phyloP scores from a whole-genome alignment of 495 filamentous ascomycete genomes.

The Penicillium lagena region DNA sequence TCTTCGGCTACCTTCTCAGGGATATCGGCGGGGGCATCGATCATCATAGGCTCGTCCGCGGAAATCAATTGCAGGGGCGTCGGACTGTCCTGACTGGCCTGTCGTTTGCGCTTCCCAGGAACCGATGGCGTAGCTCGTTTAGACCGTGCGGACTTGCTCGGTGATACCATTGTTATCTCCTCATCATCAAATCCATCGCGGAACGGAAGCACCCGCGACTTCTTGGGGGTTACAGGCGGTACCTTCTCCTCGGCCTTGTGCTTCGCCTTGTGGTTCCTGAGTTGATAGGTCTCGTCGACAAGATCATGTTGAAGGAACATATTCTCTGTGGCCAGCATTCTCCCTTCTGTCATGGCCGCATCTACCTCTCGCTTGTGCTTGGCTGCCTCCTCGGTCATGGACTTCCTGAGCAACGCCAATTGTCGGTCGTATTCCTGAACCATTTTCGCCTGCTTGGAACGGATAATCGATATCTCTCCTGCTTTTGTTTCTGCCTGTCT shows the following conservation, averaged over 20 bases:
- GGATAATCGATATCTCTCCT: constrained; percentile 64
- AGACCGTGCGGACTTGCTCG: constrained; percentile 45
- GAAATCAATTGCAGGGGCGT: constrained; percentile 44
- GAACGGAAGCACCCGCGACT: constrained; percentile 45
- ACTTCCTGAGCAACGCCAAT: constrained; percentile 43
- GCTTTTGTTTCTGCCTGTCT: constrained; percentile 44
- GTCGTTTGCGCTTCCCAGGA: constrained; percentile 58
- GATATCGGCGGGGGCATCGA: constrained; percentile 15
- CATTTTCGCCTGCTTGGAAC: constrained; percentile 52
- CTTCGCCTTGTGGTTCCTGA: constrained; percentile 40
- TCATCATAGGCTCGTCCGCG: constrained; percentile 23
- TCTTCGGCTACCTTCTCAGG: constrained; percentile 14
- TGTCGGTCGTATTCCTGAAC: constrained; percentile 50
- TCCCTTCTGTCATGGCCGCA: constrained; percentile 46
- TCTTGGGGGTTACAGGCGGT: constrained; percentile 52
- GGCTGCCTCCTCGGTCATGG: constrained; percentile 47
- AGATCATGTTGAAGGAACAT: constrained; percentile 61
- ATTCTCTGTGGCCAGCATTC: constrained; percentile 57
- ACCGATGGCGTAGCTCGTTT: constrained; percentile 54
- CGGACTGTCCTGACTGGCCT: constrained; percentile 47
- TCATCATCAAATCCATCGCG: constrained; percentile 71
- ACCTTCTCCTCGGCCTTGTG: constrained; percentile 27
- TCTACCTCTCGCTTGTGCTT: constrained; percentile 53
- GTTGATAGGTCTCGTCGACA: constrained; percentile 48
- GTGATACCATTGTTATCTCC: constrained; percentile 55